phyloP scores from a whole-genome alignment of 139 green algal genomes.

The Coelastrella sp. region DNA sequence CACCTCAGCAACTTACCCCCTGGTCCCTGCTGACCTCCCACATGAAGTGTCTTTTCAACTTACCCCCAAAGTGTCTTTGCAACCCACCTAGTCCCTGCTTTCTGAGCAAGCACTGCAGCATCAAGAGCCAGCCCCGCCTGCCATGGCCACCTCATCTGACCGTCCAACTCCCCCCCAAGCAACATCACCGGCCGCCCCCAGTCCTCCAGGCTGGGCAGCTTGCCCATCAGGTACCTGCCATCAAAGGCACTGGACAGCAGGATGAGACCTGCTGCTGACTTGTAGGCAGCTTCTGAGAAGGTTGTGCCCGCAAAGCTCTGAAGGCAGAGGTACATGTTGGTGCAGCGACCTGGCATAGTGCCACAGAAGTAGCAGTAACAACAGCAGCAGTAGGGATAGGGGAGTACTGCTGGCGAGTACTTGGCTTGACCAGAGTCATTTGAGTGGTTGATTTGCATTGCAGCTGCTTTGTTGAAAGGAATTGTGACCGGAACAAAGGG shows the following conservation, averaged over 20 bases:
- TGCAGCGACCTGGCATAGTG: conserved; percentile 27
- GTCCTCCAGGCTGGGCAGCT: conserved; percentile 40
- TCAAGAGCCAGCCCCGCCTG: background rate
- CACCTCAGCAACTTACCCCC: too few species aligned
- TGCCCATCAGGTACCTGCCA: background rate
- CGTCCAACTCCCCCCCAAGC: conserved; percentile 43
- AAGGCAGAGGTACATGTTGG: conserved; percentile 48
- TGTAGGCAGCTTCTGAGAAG: background rate
- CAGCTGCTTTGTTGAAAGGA: background rate
- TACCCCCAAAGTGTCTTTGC: too few species aligned
- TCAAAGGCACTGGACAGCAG: conserved; percentile 43
- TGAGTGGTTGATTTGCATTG: background rate
- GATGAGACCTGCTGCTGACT: conserved; percentile 24
- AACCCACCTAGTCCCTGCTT: conserved; percentile 32
- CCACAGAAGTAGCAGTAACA: background rate
- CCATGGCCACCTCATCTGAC: conserved; percentile 54
- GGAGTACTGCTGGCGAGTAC: too few species aligned
- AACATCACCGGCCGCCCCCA: conserved; percentile 47
- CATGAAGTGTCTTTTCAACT: too few species aligned
- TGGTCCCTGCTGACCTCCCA: too few species aligned
- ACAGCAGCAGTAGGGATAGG: background rate
- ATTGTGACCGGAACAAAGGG: too few species aligned
- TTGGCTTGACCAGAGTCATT: background rate
- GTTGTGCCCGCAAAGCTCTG: conserved; percentile 37
- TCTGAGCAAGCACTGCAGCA: conserved; percentile 36